A percentile compares a stretch with the other conserved stretches of the same genome.
phyloP scores from a whole-genome alignment of 2,329 filamentous ascomycete genomes.

The Aspergillus pseudonomiae region DNA sequence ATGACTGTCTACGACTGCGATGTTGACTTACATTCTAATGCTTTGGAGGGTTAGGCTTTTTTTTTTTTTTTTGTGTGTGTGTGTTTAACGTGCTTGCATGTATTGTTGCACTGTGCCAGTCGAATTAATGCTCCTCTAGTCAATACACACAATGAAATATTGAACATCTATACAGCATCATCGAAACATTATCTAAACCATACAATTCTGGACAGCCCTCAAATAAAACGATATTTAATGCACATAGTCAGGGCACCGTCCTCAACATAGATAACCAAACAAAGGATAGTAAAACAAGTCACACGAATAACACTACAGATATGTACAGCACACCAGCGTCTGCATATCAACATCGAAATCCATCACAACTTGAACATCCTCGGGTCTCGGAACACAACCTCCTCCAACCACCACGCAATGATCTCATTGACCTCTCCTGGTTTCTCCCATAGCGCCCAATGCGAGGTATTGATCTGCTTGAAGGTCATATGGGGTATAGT shows the following conservation, averaged over 20 bases:
- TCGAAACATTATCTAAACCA: not conserved
- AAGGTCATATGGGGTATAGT: slow-evolving; percentile 66
- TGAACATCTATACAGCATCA: not conserved
- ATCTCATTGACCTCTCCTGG: slow-evolving; percentile 70
- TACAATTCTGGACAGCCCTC: not conserved
- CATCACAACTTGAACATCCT: slow-evolving; percentile 17
- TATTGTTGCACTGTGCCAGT: slow-evolving; percentile 13
- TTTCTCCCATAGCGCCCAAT: slow-evolving; percentile 83
- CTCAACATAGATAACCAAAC: not conserved
- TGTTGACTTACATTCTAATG: not conserved
- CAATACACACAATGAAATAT: slow-evolving; percentile 1
- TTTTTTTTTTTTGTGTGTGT: not conserved
- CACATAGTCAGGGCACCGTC: not conserved
- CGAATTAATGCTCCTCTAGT: not conserved
- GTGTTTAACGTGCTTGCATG: not conserved
- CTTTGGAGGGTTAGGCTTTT: not conserved
- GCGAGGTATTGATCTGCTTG: slow-evolving; percentile 68
- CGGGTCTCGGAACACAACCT: slow-evolving; percentile 50
- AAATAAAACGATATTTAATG: not conserved
- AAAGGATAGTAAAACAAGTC: not conserved
- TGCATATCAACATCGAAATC: not conserved
- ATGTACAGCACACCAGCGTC: not conserved
- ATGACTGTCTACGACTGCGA: slow-evolving; percentile 12
- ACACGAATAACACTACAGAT: not conserved
- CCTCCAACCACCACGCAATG: slow-evolving; percentile 69